Conservation (phyloP, 148 eudicot species). For the Pharnaceum exiguum region DNA sequence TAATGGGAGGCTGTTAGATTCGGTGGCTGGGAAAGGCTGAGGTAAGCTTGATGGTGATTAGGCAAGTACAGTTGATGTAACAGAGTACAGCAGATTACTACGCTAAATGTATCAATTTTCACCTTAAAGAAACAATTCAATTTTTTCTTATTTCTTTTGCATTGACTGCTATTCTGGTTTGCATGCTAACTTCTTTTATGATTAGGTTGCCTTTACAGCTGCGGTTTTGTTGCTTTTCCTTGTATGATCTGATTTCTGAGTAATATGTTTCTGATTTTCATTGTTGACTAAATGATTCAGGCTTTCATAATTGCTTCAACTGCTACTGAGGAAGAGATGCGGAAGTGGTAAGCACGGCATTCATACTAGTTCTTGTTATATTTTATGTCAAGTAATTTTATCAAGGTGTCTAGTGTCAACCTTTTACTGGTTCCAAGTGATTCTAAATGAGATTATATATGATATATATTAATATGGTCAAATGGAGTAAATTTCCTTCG, state of each 20-base stretch:
- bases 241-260: too few relatives aligned
- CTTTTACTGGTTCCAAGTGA: background rate
- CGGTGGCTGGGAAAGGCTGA: too few relatives aligned
- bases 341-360: conserved; percentile 54
- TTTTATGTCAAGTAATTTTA: background rate
- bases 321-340: conserved; percentile 88
- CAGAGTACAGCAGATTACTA: too few relatives aligned
- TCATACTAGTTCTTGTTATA: background rate
- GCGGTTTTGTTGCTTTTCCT: background rate
- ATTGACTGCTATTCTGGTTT: too few relatives aligned
- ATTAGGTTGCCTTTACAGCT: too few relatives aligned
- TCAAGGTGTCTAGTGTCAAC: background rate
- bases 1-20: too few relatives aligned
- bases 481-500: background rate
- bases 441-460: background rate
- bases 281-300: conserved; percentile 29
- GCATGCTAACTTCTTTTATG: too few relatives aligned
- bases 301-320: conserved; percentile 96
- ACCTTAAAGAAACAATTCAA: too few relatives aligned
- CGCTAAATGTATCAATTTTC: too few relatives aligned
- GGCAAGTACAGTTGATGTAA: too few relatives aligned
- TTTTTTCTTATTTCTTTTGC: too few relatives aligned
- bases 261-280: conserved; percentile 5
- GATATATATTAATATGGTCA: background rate
- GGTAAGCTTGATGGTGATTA: too few relatives aligned